Conservation (phyloP, 2,329 filamentous ascomycete species). For the Scortechinia acanthostroma region DNA sequence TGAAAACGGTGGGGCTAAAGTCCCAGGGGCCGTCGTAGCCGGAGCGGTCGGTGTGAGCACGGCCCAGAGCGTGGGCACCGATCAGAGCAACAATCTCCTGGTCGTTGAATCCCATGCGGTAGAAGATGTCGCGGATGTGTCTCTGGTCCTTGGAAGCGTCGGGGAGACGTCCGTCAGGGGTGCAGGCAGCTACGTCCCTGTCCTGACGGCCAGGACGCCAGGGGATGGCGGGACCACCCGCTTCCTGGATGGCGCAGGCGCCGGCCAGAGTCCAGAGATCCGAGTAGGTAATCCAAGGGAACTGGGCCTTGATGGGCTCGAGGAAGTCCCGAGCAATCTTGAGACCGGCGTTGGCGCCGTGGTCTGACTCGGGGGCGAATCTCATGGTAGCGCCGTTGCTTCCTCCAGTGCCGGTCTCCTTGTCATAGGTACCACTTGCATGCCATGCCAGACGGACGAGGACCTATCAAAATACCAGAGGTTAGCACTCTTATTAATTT, state of each 20-base stretch:
- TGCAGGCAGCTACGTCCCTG: slow-evolving; percentile 75
- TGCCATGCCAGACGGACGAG: slow-evolving; percentile 90
- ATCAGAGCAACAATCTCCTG: slow-evolving; percentile 65
- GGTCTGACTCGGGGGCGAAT: slow-evolving; percentile 79
- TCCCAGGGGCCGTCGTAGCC: slow-evolving; percentile 26
- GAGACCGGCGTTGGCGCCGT: slow-evolving; percentile 90
- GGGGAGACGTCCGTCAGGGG: slow-evolving; percentile 77
- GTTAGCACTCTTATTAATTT: too few species aligned
- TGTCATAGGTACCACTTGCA: slow-evolving; percentile 84
- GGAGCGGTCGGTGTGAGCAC: slow-evolving; percentile 51
- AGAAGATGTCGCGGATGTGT: slow-evolving; percentile 65
- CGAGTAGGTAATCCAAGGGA: slow-evolving; percentile 93
- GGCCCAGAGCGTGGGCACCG: slow-evolving; percentile 57
- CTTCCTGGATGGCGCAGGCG: slow-evolving; percentile 83
- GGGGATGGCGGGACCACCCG: slow-evolving; percentile 80
- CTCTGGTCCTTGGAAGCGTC: slow-evolving; percentile 56
- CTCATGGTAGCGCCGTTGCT: slow-evolving; percentile 97
- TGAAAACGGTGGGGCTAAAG: slow-evolving; percentile 24
- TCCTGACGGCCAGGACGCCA: slow-evolving; percentile 83
- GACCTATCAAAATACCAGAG: too few species aligned
- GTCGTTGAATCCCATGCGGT: slow-evolving; percentile 70
- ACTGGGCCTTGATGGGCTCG: slow-evolving; percentile 81
- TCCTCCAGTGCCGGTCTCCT: slow-evolving; percentile 78
- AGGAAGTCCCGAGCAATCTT: slow-evolving; percentile 84
- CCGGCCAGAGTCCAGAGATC: slow-evolving; percentile 93